A percentile compares a stretch with the other conserved stretches of the same genome.
Evolutionary conservation across 2,329 filamentous ascomycete genomes (phyloP).

Genomic region (Claviceps quebecensis): DNA sequence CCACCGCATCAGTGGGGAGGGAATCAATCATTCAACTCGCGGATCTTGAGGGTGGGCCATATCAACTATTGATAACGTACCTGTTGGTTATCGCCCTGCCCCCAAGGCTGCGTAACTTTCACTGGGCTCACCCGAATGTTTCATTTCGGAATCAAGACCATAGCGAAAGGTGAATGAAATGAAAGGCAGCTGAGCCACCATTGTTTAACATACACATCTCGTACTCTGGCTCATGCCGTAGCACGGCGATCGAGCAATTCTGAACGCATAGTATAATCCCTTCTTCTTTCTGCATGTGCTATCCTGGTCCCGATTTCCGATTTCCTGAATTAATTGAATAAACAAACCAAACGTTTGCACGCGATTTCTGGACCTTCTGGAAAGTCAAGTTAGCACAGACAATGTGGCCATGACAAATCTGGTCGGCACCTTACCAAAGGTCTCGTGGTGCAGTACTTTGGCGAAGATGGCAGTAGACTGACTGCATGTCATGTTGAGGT

Average conservation of each 20-base stretch:
- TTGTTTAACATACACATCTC: neutral
- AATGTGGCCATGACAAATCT: neutral
- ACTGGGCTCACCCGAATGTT: too few species aligned
- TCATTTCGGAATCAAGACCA: too few species aligned
- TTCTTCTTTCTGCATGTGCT: neutral
- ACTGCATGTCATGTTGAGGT: neutral
- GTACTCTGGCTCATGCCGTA: neutral
- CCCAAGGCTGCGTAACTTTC: too few species aligned
- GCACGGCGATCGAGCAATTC: neutral
- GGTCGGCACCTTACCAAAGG: neutral
- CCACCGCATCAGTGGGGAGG: neutral
- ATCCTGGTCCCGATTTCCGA: conserved; percentile 4
- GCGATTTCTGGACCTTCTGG: neutral
- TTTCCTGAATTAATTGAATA: conserved; percentile 6
- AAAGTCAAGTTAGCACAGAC: neutral
- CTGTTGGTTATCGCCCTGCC: too few species aligned
- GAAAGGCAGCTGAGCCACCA: neutral
- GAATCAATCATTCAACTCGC: neutral
- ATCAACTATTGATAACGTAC: too few species aligned
- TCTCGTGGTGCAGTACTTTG: neutral
- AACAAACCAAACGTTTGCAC: neutral
- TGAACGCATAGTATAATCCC: neutral
- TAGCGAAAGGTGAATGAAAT: neutral
- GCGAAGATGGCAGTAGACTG: neutral
- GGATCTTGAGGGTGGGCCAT: too few species aligned